Evolutionary conservation across 2,329 filamentous ascomycete species (phyloP).

Genomic region (Ascocoryne sarcoides): DNA sequence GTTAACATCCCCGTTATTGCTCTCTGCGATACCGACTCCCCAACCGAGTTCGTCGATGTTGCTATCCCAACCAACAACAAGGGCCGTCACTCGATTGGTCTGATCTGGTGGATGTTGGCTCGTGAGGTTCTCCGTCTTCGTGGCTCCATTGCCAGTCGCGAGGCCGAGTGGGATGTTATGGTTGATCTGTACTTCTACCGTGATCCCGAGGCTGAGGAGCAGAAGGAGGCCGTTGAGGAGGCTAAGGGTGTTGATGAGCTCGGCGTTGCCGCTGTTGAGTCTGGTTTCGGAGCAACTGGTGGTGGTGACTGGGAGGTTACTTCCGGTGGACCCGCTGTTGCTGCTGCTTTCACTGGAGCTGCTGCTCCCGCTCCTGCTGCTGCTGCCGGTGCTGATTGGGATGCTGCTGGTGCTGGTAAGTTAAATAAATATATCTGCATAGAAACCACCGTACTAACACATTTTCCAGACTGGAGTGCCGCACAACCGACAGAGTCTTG

Average conservation of each 20-base stretch:
- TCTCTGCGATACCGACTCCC: conserved; percentile 97
- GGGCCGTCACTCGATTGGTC: conserved; percentile 97
- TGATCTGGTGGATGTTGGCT: conserved; percentile 98
- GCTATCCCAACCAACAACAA: conserved; percentile 99
- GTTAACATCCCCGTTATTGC: conserved; percentile 99
- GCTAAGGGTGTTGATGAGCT: conserved; percentile 81
- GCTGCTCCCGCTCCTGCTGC: conserved; percentile 48
- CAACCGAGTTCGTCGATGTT: conserved; percentile 98
- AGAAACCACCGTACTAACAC: conserved; percentile 14
- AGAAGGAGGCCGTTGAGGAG: conserved; percentile 94
- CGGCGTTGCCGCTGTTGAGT: conserved; percentile 67
- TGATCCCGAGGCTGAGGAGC: conserved; percentile 98
- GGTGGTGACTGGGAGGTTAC: conserved; percentile 68
- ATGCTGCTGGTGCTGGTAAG: conserved; percentile 41
- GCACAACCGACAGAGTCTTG: conserved; percentile 22
- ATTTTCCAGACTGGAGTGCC: neutral
- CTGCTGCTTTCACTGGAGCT: conserved; percentile 49
- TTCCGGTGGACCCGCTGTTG: conserved; percentile 55
- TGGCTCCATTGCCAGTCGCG: conserved; percentile 90
- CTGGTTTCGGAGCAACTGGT: conserved; percentile 63
- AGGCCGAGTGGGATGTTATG: conserved; percentile 98
- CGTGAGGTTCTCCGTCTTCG: conserved; percentile 99
- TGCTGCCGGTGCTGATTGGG: conserved; percentile 56
- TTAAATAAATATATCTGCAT: conserved; percentile 36
- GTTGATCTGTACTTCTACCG: conserved; percentile 99